Percentiles rank a stretch among this genome's conserved stretches.
These are phyloP conservation scores for Penicillium manginii DNA, from an alignment of 495 filamentous ascomycete genomes.

Conservation along the genomic window DNA sequence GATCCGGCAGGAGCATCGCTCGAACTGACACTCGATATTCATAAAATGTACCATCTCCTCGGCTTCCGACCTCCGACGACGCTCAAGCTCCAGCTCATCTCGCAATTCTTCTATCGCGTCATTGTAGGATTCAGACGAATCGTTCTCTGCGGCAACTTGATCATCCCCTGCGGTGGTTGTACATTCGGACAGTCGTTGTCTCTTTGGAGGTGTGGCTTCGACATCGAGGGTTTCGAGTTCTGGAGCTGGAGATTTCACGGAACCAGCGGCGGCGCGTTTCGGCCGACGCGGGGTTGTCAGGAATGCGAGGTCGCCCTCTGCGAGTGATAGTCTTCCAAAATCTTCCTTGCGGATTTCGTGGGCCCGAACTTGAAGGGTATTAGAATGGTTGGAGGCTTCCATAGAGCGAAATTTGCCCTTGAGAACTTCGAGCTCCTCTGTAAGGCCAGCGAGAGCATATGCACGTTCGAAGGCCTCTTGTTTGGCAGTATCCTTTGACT, in stretches of 20 bases:
- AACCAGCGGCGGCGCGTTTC: slow-evolving; percentile 65
- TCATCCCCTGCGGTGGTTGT: slow-evolving; percentile 47
- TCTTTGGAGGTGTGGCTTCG: slow-evolving; percentile 65
- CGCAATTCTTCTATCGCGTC: slow-evolving; percentile 62
- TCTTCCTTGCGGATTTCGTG: slow-evolving; percentile 35
- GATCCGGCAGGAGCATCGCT: slow-evolving; percentile 67
- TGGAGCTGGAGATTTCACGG: slow-evolving; percentile 42
- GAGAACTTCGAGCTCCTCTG: slow-evolving; percentile 71
- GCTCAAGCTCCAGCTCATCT: slow-evolving; percentile 67
- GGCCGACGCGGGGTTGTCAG: slow-evolving; percentile 39
- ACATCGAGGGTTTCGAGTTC: slow-evolving; percentile 57
- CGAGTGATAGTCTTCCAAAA: slow-evolving; percentile 34
- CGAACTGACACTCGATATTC: slow-evolving; percentile 78
- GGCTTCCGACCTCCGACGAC: slow-evolving; percentile 64
- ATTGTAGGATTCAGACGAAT: slow-evolving; percentile 40
- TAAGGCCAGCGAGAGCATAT: slow-evolving; percentile 70
- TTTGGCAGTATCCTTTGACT: slow-evolving; percentile 58
- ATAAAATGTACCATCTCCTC: slow-evolving; percentile 80
- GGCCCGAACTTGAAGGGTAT: slow-evolving; percentile 34
- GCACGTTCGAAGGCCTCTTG: slow-evolving; percentile 79
- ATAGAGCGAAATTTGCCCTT: slow-evolving; percentile 64
- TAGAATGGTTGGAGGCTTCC: slow-evolving; percentile 61
- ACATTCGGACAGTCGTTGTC: slow-evolving; percentile 58
- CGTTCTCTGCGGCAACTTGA: slow-evolving; percentile 19
- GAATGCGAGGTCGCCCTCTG: slow-evolving; percentile 41